Evolutionary conservation across 257 asterid species (phyloP).

Genomic region (Przewalskia tangutica): DNA sequence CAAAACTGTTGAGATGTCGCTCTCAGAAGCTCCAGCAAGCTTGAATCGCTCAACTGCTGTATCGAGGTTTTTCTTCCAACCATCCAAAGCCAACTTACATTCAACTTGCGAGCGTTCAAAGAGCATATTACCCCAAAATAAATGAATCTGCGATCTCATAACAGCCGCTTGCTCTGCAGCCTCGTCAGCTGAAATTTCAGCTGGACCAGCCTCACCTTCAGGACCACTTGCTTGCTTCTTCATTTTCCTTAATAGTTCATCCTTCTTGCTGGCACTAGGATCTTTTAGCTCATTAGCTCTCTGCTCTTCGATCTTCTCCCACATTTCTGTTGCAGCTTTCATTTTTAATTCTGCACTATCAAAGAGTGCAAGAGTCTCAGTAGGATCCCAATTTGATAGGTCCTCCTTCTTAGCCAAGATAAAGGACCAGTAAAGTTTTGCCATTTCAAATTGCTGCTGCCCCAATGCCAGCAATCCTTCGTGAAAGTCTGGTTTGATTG

Average conservation of each 20-base stretch:
- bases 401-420: constrained; percentile 74
- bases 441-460: constrained; percentile 97
- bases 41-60: constrained; percentile 68
- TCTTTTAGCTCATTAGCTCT: constrained; percentile 68
- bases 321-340: constrained; percentile 82
- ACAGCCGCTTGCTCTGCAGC: constrained; percentile 81
- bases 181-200: constrained; percentile 60
- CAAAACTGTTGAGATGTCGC: constrained; percentile 63
- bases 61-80: constrained; percentile 80
- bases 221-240: constrained; percentile 48
- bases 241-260: constrained; percentile 48
- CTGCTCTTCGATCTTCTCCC: constrained; percentile 91
- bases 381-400: constrained; percentile 73
- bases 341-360: constrained; percentile 78
- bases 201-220: constrained; percentile 36
- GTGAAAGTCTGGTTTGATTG: constrained; percentile 68
- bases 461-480: constrained; percentile 86
- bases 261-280: constrained; percentile 49
- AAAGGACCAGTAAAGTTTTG: constrained; percentile 93
- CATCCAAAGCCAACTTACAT: constrained; percentile 54
- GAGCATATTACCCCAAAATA: constrained; percentile 95
- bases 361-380: constrained; percentile 65
- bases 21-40: constrained; percentile 94
- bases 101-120: constrained; percentile 90
- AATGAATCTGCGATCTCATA: constrained; percentile 88